Conservation (phyloP, 169 alveolate genomes). For the Eimeria necatrix region DNA sequence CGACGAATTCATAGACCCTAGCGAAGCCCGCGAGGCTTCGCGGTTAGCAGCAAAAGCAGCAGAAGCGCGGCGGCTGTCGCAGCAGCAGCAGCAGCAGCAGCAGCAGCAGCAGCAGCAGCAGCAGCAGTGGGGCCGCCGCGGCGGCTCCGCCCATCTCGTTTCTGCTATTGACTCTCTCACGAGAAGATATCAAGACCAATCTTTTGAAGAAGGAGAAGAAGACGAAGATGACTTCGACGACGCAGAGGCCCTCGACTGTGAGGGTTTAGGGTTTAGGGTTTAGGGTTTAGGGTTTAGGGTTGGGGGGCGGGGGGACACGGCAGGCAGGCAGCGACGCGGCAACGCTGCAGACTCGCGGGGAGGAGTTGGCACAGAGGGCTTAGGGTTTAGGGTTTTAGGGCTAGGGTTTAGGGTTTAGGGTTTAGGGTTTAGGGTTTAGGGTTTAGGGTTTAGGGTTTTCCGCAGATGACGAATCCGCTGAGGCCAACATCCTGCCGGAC, state of each 20-base stretch:
- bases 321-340: too few species aligned
- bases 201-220: constrained; percentile 69
- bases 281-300: background rate
- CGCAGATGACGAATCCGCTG: constrained; percentile 39
- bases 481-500: constrained; percentile 62
- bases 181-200: constrained; percentile 58
- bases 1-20: constrained; percentile 50
- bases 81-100: background rate
- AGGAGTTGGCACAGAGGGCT: too few species aligned
- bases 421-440: background rate
- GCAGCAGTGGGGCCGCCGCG: constrained; percentile 25
- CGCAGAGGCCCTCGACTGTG: constrained; percentile 28
- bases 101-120: background rate
- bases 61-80: background rate
- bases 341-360: too few species aligned
- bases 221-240: constrained; percentile 46
- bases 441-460: too few species aligned
- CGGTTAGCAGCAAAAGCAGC: constrained; percentile 66
- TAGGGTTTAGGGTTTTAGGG: too few species aligned
- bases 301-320: too few species aligned
- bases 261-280: background rate
- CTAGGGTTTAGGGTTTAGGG: too few species aligned
- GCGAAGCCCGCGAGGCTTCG: constrained; percentile 56
- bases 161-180: constrained; percentile 61
- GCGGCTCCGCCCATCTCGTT: constrained; percentile 55